Conservation (phyloP, 495 filamentous ascomycete species). For the Tuber brumale region DNA sequence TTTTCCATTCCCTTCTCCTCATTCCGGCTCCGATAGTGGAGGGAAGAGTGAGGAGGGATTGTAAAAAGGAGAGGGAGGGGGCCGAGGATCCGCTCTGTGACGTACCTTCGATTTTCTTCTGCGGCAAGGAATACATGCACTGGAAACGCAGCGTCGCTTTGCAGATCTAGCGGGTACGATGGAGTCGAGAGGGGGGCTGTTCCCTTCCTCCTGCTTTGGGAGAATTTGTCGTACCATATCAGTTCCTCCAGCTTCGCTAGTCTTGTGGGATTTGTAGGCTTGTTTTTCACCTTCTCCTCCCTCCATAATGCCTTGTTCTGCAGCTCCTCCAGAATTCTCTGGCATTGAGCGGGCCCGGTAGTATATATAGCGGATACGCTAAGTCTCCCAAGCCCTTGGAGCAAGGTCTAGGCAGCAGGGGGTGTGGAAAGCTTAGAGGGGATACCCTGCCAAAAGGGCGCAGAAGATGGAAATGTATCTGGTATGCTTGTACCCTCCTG, state of each 20-base stretch:
- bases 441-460: neutral
- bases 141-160: conserved; percentile 47
- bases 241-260: conserved; percentile 20
- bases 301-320: conserved; percentile 25
- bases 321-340: neutral
- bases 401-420: neutral
- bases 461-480: neutral
- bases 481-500: neutral
- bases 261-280: conserved; percentile 21
- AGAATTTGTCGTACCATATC: conserved; percentile 38
- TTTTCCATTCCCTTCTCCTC: neutral
- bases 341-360: neutral
- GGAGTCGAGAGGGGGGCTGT: conserved; percentile 29
- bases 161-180: conserved; percentile 18
- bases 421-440: neutral
- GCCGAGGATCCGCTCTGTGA: conserved; percentile 1
- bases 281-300: conserved; percentile 16
- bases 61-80: neutral
- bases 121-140: conserved; percentile 49
- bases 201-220: conserved; percentile 36
- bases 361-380: neutral
- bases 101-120: conserved; percentile 50
- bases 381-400: neutral
- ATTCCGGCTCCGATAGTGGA: neutral
- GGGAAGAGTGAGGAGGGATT: conserved; percentile 17